These are phyloP conservation scores for Solanum bulbocastanum DNA, from an alignment of 257 asterid genomes.

Conservation along the genomic window DNA sequence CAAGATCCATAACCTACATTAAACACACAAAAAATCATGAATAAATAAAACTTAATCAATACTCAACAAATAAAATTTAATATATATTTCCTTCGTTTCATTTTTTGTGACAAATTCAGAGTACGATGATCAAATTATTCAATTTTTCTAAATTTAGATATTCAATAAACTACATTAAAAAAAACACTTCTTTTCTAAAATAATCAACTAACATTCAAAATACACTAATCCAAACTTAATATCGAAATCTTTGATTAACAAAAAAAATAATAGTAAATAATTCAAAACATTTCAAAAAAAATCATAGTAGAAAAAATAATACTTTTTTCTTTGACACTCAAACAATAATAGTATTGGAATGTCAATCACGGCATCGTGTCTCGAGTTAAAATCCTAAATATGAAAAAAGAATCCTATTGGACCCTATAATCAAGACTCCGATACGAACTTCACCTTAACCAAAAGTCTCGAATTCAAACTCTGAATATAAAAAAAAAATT, in stretches of 20 bases:
- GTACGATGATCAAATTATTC: not conserved
- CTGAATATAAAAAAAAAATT: too few species aligned
- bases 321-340: not conserved
- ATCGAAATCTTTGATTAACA: too few species aligned
- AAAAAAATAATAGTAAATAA: not conserved
- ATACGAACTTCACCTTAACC: fast-evolving
- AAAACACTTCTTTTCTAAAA: not conserved
- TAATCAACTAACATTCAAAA: not conserved
- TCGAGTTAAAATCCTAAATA: not conserved
- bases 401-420: fast-evolving
- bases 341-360: not conserved
- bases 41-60: not conserved
- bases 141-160: not conserved
- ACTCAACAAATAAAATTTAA: too few species aligned
- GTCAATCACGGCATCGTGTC: not conserved
- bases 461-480: not conserved
- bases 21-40: not conserved
- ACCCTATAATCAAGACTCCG: not conserved
- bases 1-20: conserved; percentile 86
- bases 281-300: not conserved
- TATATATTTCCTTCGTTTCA: not conserved
- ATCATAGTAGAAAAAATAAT: not conserved
- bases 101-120: not conserved
- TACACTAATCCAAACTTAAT: not conserved
- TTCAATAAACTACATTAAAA: not conserved